These are phyloP conservation scores for Hypomyces perniciosus DNA, from an alignment of 2,329 filamentous ascomycete species.

Conservation along the genomic window DNA sequence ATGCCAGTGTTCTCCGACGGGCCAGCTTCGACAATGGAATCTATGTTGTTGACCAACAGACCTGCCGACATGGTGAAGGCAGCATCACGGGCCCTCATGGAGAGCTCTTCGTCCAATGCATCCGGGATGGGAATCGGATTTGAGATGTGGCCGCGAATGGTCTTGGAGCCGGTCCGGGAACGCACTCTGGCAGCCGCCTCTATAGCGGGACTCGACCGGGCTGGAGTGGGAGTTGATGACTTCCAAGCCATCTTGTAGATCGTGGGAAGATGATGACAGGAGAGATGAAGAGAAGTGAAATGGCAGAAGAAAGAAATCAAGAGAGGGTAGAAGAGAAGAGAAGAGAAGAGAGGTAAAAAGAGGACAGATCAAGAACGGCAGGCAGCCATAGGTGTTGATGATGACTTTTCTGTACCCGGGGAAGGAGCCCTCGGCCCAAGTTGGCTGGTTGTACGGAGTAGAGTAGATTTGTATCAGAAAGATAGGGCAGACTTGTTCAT, in stretches of 20 bases:
- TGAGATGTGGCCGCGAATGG: conserved; percentile 56
- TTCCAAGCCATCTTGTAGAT: neutral
- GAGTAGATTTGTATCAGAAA: too few species aligned
- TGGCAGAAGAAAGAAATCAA: neutral
- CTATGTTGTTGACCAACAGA: neutral
- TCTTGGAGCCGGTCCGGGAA: conserved; percentile 22
- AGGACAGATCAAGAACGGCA: too few species aligned
- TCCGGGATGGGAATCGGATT: conserved; percentile 52
- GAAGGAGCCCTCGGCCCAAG: too few species aligned
- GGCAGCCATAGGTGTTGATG: too few species aligned
- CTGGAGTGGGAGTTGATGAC: neutral
- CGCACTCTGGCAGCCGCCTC: conserved; percentile 2
- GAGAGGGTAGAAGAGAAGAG: neutral
- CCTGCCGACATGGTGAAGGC: neutral
- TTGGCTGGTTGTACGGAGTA: too few species aligned
- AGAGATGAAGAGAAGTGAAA: too few species aligned
- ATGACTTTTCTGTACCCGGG: too few species aligned
- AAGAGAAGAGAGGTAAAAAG: too few species aligned
- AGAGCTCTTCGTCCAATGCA: conserved; percentile 47
- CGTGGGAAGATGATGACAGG: too few species aligned
- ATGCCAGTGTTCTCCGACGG: neutral
- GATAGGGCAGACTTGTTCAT: too few species aligned
- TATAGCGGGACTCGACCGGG: conserved; percentile 3
- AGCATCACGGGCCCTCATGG: conserved; percentile 27
- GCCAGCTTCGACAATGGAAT: conserved; percentile 1